Percentiles rank a stretch among this genome's conserved stretches.
Evolutionary conservation across 2,329 filamentous ascomycete species (phyloP).

Genomic region (Penicillium sp.): DNA sequence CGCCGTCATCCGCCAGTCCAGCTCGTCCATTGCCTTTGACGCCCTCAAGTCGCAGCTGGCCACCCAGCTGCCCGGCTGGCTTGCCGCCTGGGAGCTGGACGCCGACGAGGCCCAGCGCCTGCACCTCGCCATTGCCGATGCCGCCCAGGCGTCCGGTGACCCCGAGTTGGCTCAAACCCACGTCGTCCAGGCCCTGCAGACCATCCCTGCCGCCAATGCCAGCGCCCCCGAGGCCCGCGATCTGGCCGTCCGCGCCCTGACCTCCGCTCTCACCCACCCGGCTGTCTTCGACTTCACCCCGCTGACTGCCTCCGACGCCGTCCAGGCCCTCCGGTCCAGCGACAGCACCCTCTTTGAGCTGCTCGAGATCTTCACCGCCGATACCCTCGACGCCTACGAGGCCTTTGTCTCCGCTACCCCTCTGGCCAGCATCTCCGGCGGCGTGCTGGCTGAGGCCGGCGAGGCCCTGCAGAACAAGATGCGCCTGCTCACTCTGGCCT

Average conservation of each 20-base stretch:
- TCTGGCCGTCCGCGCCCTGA: conserved; percentile 56
- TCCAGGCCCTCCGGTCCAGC: conserved; percentile 78
- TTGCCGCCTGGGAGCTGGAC: conserved; percentile 71
- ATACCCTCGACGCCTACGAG: conserved; percentile 88
- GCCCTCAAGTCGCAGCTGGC: conserved; percentile 73
- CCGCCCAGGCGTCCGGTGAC: conserved; percentile 69
- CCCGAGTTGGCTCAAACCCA: conserved; percentile 66
- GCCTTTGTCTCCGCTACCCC: conserved; percentile 67
- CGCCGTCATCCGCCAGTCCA: conserved; percentile 65
- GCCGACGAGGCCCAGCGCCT: conserved; percentile 76
- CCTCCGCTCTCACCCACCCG: conserved; percentile 56
- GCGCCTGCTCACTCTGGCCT: conserved; percentile 85
- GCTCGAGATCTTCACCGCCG: conserved; percentile 87
- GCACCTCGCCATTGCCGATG: conserved; percentile 71
- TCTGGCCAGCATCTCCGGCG: conserved; percentile 59
- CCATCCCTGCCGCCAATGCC: conserved; percentile 54
- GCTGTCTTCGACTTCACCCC: conserved; percentile 66
- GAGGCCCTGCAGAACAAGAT: conserved; percentile 88
- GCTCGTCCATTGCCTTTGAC: conserved; percentile 68
- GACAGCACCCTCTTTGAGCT: conserved; percentile 81
- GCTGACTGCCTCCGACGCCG: conserved; percentile 60
- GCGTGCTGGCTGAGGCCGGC: conserved; percentile 67
- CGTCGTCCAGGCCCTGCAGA: conserved; percentile 66
- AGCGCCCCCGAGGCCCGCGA: conserved; percentile 48
- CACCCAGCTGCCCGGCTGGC: conserved; percentile 67